Percentiles rank a stretch among this genome's conserved stretches.
Conservation (phyloP, 139 green algal species). For the Closterium sp. region DNA sequence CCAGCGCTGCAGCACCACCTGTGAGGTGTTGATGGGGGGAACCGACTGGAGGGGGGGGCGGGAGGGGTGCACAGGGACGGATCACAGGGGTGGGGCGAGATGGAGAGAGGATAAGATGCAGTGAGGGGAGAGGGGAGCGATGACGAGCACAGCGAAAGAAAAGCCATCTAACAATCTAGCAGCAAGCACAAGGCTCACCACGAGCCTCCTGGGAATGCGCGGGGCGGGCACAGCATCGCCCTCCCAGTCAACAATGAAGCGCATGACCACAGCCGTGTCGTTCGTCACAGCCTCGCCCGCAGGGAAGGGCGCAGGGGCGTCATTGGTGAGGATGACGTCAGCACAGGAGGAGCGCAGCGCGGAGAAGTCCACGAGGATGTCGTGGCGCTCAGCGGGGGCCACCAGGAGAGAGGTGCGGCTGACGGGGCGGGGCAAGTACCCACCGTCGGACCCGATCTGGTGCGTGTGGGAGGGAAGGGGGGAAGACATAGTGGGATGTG, state of each 20-base stretch:
- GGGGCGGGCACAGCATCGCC: background rate
- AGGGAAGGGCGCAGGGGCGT: background rate
- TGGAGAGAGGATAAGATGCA: background rate
- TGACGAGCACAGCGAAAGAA: background rate
- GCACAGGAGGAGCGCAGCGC: background rate
- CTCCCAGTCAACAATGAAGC: background rate
- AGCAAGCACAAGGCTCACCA: background rate
- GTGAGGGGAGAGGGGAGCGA: no score
- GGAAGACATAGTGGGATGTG: no score
- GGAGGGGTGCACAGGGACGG: no score
- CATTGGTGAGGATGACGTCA: background rate
- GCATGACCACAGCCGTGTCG: slow-evolving; percentile 1
- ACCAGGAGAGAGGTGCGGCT: background rate
- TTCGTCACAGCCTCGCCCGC: background rate
- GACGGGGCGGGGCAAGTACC: slow-evolving; percentile 12
- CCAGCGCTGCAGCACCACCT: background rate
- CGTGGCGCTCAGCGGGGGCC: background rate
- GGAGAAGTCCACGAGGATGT: slow-evolving; percentile 32
- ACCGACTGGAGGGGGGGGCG: background rate
- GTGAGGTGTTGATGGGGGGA: background rate
- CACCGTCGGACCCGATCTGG: slow-evolving; percentile 27
- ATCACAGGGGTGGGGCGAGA: background rate
- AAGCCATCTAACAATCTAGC: no score
- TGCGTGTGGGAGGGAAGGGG: background rate
- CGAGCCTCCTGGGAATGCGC: background rate